These are phyloP conservation scores for Sequoia sempervirens DNA, from an alignment of 75 land plant species.

Conservation along the genomic window DNA sequence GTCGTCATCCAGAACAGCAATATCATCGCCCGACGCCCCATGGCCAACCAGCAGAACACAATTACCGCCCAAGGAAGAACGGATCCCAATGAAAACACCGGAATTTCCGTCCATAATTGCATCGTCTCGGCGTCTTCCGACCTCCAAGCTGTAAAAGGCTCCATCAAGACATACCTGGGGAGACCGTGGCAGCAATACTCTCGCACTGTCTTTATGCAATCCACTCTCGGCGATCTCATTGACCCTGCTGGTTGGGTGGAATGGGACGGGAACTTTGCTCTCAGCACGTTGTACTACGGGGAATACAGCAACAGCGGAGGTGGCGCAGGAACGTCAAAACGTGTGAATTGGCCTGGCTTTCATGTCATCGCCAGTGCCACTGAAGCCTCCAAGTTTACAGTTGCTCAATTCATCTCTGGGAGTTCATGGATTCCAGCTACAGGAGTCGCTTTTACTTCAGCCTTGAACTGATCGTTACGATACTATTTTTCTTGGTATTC, in stretches of 20 bases:
- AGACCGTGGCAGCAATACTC: constrained; percentile 10
- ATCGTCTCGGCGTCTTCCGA: constrained; percentile 2
- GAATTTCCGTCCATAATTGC: constrained; percentile 20
- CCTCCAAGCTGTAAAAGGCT: not conserved
- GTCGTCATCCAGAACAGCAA: constrained; percentile 14
- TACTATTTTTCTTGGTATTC: not conserved
- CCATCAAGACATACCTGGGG: constrained; percentile 6
- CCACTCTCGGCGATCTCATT: not conserved
- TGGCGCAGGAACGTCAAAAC: not conserved
- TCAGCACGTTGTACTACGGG: not conserved
- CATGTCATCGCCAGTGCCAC: not conserved
- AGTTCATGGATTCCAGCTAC: constrained; percentile 4
- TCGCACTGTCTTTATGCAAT: constrained; percentile 5
- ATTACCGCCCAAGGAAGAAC: constrained; percentile 20
- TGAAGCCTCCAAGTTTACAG: not conserved
- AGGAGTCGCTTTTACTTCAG: not conserved
- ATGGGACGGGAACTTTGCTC: not conserved
- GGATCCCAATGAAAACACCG: constrained; percentile 12
- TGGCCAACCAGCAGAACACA: constrained; percentile 6
- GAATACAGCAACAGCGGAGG: constrained; percentile 2
- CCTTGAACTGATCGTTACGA: not conserved
- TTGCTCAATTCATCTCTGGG: not conserved
- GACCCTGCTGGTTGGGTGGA: constrained; percentile 2
- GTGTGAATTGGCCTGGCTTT: not conserved
- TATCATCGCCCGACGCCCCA: constrained; percentile 6